Evolutionary conservation across 164 flowering plant species (phyloP).

Genomic region (Malania oleifera): DNA sequence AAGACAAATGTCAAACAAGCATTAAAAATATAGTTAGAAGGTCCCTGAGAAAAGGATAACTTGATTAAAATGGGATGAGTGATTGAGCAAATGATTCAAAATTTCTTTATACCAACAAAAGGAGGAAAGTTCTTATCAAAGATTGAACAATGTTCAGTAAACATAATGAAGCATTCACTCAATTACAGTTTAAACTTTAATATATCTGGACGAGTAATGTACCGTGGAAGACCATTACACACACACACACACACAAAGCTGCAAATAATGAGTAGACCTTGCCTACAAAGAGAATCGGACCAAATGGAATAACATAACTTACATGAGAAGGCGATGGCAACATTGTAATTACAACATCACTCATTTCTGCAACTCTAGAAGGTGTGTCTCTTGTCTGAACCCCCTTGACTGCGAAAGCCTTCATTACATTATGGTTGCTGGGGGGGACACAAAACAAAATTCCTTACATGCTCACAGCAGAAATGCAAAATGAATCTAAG

Average conservation of each 20-base stretch:
- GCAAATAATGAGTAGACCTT: no score
- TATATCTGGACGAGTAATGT: no score
- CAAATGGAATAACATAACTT: background rate
- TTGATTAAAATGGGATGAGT: background rate
- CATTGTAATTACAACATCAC: background rate
- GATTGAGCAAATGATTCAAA: background rate
- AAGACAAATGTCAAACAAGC: background rate
- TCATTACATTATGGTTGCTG: background rate
- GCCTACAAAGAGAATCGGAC: background rate
- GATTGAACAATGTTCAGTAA: no score
- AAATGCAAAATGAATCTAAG: background rate
- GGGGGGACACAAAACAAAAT: background rate
- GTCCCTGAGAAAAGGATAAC: background rate
- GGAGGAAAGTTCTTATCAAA: no score
- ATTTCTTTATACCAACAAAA: background rate
- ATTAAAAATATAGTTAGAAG: no score
- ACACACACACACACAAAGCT: no score
- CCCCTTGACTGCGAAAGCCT: background rate
- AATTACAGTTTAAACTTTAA: no score
- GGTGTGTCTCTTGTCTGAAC: background rate
- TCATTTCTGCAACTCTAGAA: background rate
- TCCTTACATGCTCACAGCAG: background rate
- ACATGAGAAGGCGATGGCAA: constrained; percentile 1
- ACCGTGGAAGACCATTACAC: no score
- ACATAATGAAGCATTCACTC: no score